A percentile compares a stretch with the other conserved stretches of the same genome.
Evolutionary conservation across 2,329 filamentous ascomycete species (phyloP).

Genomic region (Fusarium sacchari): DNA sequence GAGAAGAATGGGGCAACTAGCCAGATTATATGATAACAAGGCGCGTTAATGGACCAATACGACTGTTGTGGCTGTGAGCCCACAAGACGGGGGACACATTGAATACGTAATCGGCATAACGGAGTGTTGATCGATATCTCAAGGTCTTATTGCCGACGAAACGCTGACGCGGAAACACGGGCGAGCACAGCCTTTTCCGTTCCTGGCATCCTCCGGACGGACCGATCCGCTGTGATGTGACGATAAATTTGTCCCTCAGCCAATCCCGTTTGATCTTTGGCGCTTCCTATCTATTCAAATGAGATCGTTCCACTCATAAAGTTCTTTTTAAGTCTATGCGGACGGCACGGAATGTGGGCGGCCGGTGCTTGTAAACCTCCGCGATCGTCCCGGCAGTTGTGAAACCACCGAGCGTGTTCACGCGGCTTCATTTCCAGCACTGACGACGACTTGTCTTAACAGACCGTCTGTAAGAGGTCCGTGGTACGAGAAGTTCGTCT

Average conservation of each 20-base stretch:
- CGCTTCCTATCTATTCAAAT: not conserved
- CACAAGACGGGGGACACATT: not conserved
- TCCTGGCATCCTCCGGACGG: not conserved
- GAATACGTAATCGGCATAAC: not conserved
- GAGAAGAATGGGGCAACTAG: not conserved
- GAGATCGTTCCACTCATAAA: not conserved
- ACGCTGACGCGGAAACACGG: not conserved
- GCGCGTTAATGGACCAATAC: not conserved
- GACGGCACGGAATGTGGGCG: slow-evolving; percentile 5
- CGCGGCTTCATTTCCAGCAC: not conserved
- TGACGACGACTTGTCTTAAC: not conserved
- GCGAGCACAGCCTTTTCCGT: not conserved
- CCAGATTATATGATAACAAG: not conserved
- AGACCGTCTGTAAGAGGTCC: not conserved
- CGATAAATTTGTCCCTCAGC: not conserved
- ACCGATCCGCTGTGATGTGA: not conserved
- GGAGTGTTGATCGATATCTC: not conserved
- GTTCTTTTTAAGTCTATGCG: not conserved
- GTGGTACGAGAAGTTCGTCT: not conserved
- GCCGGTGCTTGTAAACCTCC: too few relatives aligned
- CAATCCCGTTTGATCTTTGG: not conserved
- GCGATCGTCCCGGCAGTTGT: not conserved
- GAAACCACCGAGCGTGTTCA: not conserved
- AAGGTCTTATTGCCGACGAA: not conserved
- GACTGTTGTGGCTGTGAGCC: not conserved